Evolutionary conservation across 352 stramenopile genomes (phyloP).

Genomic region (Pelagophyceae sp.): DNA sequence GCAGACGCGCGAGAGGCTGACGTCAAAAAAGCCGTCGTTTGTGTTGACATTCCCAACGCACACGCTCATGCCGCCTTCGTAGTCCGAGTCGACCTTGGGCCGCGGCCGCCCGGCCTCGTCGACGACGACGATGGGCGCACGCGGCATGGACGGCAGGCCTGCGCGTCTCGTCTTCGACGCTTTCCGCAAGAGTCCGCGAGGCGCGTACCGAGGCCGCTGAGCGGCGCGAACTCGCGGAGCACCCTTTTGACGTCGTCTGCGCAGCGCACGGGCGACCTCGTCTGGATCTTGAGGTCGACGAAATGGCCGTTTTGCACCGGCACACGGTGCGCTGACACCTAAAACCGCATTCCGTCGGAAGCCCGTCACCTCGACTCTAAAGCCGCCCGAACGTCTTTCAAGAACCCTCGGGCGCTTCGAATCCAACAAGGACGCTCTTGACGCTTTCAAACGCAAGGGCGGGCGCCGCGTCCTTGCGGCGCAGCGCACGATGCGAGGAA

Average conservation of each 20-base stretch:
- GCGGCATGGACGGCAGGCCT: conserved; percentile 1
- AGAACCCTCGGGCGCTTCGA: no score
- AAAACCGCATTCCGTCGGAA: no score
- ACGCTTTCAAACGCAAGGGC: no score
- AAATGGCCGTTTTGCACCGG: conserved; percentile 14
- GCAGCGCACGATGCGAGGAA: not conserved
- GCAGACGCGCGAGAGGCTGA: no score
- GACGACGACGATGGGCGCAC: conserved; percentile 14
- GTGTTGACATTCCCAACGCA: conserved; percentile 8
- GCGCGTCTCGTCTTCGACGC: no score
- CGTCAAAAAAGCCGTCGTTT: conserved; percentile 16
- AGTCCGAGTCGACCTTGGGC: not conserved
- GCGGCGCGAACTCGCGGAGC: not conserved
- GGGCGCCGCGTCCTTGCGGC: no score
- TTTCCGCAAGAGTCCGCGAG: no score
- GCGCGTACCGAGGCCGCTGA: not conserved
- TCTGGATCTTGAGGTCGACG: not conserved
- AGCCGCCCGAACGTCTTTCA: no score
- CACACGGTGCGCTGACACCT: conserved; percentile 6
- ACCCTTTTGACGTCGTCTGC: not conserved
- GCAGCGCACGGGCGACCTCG: not conserved
- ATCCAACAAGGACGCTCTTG: no score
- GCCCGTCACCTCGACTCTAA: no score
- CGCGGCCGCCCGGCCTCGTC: conserved; percentile 7
- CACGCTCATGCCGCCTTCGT: conserved; percentile 14